phyloP scores from a whole-genome alignment of 2,329 filamentous ascomycete genomes.

The Ceratocystiopsis brevicomis region DNA sequence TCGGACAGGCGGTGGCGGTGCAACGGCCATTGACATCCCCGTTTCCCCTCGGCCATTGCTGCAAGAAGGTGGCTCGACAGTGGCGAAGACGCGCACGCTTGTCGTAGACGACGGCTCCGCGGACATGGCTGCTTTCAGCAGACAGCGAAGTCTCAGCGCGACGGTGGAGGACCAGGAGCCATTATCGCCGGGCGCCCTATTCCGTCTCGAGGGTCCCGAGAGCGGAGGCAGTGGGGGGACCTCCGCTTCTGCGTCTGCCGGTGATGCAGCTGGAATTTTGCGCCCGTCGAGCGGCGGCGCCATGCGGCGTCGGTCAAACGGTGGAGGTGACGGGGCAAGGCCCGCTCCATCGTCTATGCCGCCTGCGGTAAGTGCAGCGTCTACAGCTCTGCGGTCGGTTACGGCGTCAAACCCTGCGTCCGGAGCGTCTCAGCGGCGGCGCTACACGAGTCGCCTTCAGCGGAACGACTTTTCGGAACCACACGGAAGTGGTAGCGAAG shows the following conservation, averaged over 20 bases:
- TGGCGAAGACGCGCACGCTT: conserved; percentile 36
- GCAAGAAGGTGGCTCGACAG: conserved; percentile 35
- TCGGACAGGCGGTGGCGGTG: conserved; percentile 24
- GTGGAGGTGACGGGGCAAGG: no score
- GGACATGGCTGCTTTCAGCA: conserved; percentile 36
- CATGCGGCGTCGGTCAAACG: background rate
- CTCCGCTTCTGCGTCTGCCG: background rate
- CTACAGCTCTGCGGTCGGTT: background rate
- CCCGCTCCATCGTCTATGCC: background rate
- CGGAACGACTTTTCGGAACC: background rate
- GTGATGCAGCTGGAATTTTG: background rate
- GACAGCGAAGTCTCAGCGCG: conserved; percentile 47
- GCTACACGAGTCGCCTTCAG: conserved; percentile 7
- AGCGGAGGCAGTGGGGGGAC: conserved; percentile 6
- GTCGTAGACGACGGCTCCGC: conserved; percentile 36
- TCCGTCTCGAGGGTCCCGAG: conserved; percentile 25
- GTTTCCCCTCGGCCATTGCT: conserved; percentile 40
- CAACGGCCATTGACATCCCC: conserved; percentile 54
- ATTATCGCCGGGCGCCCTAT: conserved; percentile 44
- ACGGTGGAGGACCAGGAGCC: conserved; percentile 46
- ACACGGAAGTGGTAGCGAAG: background rate
- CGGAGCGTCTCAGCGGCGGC: conserved; percentile 3
- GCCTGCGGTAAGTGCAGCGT: background rate
- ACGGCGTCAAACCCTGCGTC: background rate
- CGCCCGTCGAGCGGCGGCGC: conserved; percentile 3